phyloP scores from a whole-genome alignment of 768 basidiomycete species.

The Collybia sp. region DNA sequence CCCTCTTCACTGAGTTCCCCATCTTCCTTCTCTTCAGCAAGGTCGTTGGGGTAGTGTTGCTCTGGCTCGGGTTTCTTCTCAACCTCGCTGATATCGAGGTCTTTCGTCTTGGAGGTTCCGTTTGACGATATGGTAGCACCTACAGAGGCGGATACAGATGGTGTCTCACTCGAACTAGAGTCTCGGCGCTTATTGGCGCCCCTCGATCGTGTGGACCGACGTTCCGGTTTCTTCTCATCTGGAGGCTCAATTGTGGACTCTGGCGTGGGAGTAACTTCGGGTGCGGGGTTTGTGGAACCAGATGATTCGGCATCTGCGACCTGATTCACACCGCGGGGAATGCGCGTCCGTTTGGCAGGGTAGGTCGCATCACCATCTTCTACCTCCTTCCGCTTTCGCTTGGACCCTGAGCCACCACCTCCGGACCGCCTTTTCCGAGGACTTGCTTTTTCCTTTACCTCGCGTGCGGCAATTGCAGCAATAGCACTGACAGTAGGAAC shows the following conservation, averaged over 20 bases:
- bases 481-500: constrained; percentile 20
- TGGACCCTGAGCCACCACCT: constrained; percentile 35
- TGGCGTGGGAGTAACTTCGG: constrained; percentile 18
- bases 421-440: constrained; percentile 46
- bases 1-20: constrained; percentile 35
- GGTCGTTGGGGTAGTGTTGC: constrained; percentile 13
- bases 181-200: constrained; percentile 35
- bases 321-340: constrained; percentile 37
- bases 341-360: constrained; percentile 63
- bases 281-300: constrained; percentile 15
- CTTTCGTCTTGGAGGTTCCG: constrained; percentile 5
- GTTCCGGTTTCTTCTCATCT: constrained; percentile 32
- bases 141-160: constrained; percentile 22
- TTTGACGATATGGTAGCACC: constrained; percentile 5
- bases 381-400: constrained; percentile 53
- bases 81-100: constrained; percentile 10
- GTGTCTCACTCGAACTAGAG: constrained; percentile 50
- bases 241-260: constrained; percentile 25
- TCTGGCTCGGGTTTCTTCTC: constrained; percentile 4
- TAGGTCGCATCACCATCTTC: constrained; percentile 67
- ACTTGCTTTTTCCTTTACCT: constrained; percentile 38
- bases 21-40: constrained; percentile 29
- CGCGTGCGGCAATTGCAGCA: constrained; percentile 30
- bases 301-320: constrained; percentile 36
- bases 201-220: constrained; percentile 45